A percentile compares a stretch with the other conserved stretches of the same genome.
Conservation (phyloP, 257 asterid species). For the Solanum chaucha region DNA sequence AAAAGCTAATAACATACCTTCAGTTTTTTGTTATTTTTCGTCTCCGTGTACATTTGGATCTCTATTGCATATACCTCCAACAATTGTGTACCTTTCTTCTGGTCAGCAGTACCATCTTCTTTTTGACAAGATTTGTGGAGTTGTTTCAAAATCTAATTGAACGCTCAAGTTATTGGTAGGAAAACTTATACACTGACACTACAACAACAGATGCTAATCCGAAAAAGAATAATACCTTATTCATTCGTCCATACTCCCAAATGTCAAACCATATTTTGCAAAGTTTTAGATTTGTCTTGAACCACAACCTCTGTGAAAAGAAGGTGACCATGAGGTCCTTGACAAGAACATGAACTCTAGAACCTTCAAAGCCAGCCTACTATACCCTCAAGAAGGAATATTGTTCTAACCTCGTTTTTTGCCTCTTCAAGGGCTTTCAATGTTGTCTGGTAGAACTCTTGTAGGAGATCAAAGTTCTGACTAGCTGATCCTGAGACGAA, state of each 20-base stretch:
- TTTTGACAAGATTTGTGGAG: constrained; percentile 95
- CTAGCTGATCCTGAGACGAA: constrained; percentile 92
- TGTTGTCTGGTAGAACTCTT: constrained; percentile 92
- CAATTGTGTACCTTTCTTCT: constrained; percentile 94
- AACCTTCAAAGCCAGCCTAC: background rate
- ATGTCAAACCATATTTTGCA: constrained; percentile 98
- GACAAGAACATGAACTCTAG: background rate
- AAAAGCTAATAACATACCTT: constrained; percentile 38
- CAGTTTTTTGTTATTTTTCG: constrained; percentile 91
- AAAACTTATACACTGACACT: background rate
- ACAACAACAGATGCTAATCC: background rate
- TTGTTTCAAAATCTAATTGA: constrained; percentile 78
- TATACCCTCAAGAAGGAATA: background rate
- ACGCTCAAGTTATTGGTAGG: background rate
- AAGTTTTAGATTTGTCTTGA: constrained; percentile 94
- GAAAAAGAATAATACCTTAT: constrained; percentile 42
- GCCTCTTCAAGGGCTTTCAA: constrained; percentile 97
- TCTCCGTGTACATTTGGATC: constrained; percentile 97
- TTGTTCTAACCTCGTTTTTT: constrained; percentile 70
- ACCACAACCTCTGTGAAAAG: constrained; percentile 77
- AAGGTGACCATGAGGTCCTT: background rate
- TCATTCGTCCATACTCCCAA: constrained; percentile 92
- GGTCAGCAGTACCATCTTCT: constrained; percentile 97
- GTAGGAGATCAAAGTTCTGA: constrained; percentile 79
- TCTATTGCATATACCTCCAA: constrained; percentile 98